Base-by-base conservation (phyloP, 1,139 yeast species). In the Pichiaceae sp. region DNA sequence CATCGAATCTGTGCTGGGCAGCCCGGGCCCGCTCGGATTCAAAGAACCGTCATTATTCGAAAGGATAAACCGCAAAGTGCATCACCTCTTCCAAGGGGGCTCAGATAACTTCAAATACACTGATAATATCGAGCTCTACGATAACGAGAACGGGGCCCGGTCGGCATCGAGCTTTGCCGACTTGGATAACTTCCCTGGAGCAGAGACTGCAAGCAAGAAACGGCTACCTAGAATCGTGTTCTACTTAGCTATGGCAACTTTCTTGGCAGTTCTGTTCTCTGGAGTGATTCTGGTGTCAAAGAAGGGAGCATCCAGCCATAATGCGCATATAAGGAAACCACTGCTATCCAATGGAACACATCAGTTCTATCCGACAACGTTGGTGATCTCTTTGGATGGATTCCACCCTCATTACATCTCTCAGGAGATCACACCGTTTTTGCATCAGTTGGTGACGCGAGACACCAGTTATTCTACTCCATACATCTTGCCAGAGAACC, bases 361-460 rank as follows among this genome's bases (percentile, higher is more conserved):
- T 44, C 62, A 63, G 1, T 86, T 79, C 57, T 66, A 78, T 47
- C 85, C 93, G 17, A 77, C 95, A 3, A 87, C 96, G 0, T 60
- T 87, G 1, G 57, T 86, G 37, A 64, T 87, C 2, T 84, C 95
- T 0, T 57, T 87, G 30, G 96, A 84, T 54, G 96, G 96, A 11
- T 83, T 87, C 59, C 95, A 87, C 54, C 96, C 96, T 8, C 93
- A 85, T 52, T 84, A 85, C 53, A 74, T 87, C n/a, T 76, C 78
- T 19, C 54, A 70, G 5, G 63, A 67, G 17, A 52, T 69, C 30
- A 87, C 96, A 0, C 96, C 97, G 1, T 64, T 75, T 29, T 53
- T 89, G 54, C 80, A 82, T 51, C 59, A 66, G 14, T 59, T 82
- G 56, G 58, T 75, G 48, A 50, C 67, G 8, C 62, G 70, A 19